Evolutionary conservation across 805 yeast genomes (phyloP).

Genomic region (Pichia cephalocereana): DNA sequence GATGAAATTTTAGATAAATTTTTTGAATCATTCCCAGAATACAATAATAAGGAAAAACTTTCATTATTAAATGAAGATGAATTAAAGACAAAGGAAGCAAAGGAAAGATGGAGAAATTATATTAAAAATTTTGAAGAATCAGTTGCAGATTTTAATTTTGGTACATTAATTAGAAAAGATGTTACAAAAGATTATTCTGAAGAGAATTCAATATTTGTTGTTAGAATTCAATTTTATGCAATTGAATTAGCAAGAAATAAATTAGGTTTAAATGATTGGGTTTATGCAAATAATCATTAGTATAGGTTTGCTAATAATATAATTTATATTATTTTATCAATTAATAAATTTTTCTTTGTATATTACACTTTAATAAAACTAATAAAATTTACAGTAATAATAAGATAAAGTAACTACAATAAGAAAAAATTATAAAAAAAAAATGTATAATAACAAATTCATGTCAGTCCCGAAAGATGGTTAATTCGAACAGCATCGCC

Average conservation of each 20-base stretch:
- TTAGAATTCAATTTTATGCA: conserved; percentile 91
- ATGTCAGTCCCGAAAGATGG: conserved; percentile 21
- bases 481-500: conserved; percentile 17
- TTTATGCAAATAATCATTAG: conserved; percentile 24
- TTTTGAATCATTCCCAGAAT: conserved; percentile 81
- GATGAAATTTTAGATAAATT: conserved; percentile 58
- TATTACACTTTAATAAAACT: neutral
- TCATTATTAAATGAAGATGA: conserved; percentile 61
- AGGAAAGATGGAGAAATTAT: conserved; percentile 84
- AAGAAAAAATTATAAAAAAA: neutral
- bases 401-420: neutral
- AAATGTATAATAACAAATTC: neutral
- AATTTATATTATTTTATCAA: too few relatives aligned
- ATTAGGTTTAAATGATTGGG: conserved; percentile 89
- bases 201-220: conserved; percentile 77
- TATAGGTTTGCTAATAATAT: neutral
- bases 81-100: conserved; percentile 72
- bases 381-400: neutral
- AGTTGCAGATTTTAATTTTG: conserved; percentile 89
- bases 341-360: too few relatives aligned
- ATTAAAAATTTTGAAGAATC: conserved; percentile 71
- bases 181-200: conserved; percentile 69
- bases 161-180: conserved; percentile 79
- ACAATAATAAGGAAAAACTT: conserved; percentile 47
- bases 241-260: conserved; percentile 91